Evolutionary conservation across 192 early-diverging fungal genomes (phyloP).

Genomic region (Mortierella hygrophila): DNA sequence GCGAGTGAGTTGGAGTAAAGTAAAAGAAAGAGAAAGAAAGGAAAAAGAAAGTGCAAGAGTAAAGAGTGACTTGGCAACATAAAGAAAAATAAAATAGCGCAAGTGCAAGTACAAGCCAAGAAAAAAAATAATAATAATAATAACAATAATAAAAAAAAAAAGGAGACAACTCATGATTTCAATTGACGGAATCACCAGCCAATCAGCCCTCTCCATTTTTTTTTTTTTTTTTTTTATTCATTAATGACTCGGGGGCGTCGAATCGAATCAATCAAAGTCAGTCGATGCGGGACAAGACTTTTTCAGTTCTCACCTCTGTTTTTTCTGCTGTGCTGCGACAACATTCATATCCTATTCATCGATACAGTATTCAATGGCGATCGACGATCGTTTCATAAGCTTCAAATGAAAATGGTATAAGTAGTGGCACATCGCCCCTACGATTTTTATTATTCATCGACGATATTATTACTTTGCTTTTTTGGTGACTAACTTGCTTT

Average conservation of each 20-base stretch:
- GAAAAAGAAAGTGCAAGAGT: neutral
- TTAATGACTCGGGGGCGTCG: neutral
- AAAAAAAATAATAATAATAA: neutral
- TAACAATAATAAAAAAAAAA: conserved; percentile 1
- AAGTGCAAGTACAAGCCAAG: neutral
- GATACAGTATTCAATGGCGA: too few relatives aligned
- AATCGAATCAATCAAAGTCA: neutral
- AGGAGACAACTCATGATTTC: neutral
- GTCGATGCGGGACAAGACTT: too few relatives aligned
- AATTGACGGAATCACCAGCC: conserved; percentile 4
- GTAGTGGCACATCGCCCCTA: neutral
- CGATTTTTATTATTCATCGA: neutral
- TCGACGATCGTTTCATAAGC: too few relatives aligned
- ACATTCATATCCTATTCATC: too few relatives aligned
- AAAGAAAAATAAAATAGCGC: neutral
- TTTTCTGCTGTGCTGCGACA: too few relatives aligned
- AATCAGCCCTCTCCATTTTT: conserved; percentile 1
- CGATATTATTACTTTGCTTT: neutral
- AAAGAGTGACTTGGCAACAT: conserved; percentile 7
- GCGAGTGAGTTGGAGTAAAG: neutral
- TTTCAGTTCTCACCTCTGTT: too few relatives aligned
- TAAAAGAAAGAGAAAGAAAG: conserved; percentile 3
- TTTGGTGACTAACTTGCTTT: neutral
- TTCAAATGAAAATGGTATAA: too few relatives aligned
- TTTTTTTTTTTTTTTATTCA: neutral